Evolutionary conservation across 257 asterid species (phyloP).

Genomic region (Handroanthus guayacan): DNA sequence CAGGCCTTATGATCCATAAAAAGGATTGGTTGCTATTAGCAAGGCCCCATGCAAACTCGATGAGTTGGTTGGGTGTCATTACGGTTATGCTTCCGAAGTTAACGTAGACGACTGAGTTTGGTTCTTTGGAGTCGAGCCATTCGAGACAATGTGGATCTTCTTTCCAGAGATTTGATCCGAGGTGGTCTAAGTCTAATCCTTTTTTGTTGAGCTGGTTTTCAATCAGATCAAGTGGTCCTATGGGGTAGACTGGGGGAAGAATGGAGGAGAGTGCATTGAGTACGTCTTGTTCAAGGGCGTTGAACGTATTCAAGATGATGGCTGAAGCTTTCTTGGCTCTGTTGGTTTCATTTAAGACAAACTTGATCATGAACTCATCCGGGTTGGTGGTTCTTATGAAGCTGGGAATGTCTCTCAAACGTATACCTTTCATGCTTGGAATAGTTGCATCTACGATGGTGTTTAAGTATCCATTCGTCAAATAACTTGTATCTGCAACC

Average conservation of each 20-base stretch:
- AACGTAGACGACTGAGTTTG: too few relatives aligned
- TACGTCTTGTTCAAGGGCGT: slow-evolving; percentile 50
- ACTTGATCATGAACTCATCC: slow-evolving; percentile 48
- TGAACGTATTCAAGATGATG: slow-evolving; percentile 55
- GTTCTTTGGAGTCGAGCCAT: too few relatives aligned
- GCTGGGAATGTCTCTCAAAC: slow-evolving; percentile 54
- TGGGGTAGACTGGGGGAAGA: slow-evolving; percentile 37
- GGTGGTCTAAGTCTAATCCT: too few relatives aligned
- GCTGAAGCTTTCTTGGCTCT: slow-evolving; percentile 47
- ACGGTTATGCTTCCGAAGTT: too few relatives aligned
- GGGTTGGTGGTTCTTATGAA: slow-evolving; percentile 47
- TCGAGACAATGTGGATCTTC: too few relatives aligned
- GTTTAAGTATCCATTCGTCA: slow-evolving; percentile 62
- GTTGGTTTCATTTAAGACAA: slow-evolving; percentile 25
- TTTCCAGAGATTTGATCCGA: too few relatives aligned
- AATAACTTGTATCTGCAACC: slow-evolving; percentile 43
- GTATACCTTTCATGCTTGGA: slow-evolving; percentile 47
- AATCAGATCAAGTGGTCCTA: too few relatives aligned
- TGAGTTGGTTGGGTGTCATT: too few relatives aligned
- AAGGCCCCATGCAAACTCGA: too few relatives aligned
- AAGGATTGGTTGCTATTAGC: too few relatives aligned
- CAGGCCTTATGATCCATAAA: too few relatives aligned
- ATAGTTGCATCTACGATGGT: slow-evolving; percentile 41
- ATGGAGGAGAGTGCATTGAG: slow-evolving; percentile 41
- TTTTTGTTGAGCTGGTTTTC: too few relatives aligned